These are phyloP conservation scores for Monascus ruber DNA, from an alignment of 2,329 filamentous ascomycete genomes.

Conservation along the genomic window DNA sequence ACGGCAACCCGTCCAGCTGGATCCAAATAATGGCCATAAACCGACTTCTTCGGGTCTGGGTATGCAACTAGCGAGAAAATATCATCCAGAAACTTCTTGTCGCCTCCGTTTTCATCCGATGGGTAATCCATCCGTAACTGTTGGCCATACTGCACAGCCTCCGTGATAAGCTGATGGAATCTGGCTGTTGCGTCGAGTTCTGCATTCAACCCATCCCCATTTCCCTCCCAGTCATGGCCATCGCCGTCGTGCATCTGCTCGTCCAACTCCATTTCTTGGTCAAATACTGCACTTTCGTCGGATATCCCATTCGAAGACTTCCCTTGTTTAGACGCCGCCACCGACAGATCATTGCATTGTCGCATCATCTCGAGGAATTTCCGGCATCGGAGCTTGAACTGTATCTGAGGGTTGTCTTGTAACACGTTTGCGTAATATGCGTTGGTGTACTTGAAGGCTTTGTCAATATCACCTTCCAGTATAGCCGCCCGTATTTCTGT, in stretches of 20 bases:
- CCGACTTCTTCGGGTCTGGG: slow-evolving; percentile 63
- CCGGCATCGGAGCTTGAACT: slow-evolving; percentile 77
- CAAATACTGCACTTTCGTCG: slow-evolving; percentile 35
- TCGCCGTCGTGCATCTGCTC: slow-evolving; percentile 32
- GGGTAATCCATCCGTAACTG: slow-evolving; percentile 66
- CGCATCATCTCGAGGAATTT: slow-evolving; percentile 95
- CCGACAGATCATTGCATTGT: slow-evolving; percentile 53
- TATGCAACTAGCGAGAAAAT: slow-evolving; percentile 88
- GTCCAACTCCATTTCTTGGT: slow-evolving; percentile 49
- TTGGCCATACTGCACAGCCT: slow-evolving; percentile 70
- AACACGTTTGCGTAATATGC: slow-evolving; percentile 72
- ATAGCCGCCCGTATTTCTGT: slow-evolving; percentile 77
- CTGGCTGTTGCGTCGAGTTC: slow-evolving; percentile 29
- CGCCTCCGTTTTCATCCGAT: slow-evolving; percentile 56
- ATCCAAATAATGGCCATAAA: slow-evolving; percentile 69
- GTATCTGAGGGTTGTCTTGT: slow-evolving; percentile 66
- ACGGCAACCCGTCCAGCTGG: slow-evolving; percentile 62
- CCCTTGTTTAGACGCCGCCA: slow-evolving; percentile 25
- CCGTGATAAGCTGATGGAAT: slow-evolving; percentile 47
- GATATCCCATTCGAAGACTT: slow-evolving; percentile 28
- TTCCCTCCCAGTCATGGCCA: slow-evolving; percentile 10
- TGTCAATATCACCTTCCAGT: slow-evolving; percentile 83
- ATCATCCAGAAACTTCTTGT: slow-evolving; percentile 63
- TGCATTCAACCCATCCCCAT: slow-evolving; percentile 43
- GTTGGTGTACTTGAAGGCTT: slow-evolving; percentile 70